phyloP scores from a whole-genome alignment of 1,284 basidiomycete species.

The Malassezia cuniculi region DNA sequence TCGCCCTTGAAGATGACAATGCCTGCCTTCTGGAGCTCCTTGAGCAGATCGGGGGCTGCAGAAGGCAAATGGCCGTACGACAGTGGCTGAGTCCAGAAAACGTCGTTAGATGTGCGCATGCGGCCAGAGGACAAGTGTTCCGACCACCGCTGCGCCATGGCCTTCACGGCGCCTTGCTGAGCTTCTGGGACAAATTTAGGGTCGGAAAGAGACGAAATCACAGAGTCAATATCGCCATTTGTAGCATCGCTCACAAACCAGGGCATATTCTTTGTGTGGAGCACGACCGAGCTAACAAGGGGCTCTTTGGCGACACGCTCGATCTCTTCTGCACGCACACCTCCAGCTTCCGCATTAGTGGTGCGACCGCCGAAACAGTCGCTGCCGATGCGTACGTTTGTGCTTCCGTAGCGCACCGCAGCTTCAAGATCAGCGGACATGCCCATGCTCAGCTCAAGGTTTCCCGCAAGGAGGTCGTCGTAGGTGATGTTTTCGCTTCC shows the following conservation, averaged over 20 bases:
- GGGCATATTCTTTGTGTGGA: slow-evolving; percentile 44
- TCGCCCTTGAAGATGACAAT: slow-evolving; percentile 95
- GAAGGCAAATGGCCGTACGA: slow-evolving; percentile 9
- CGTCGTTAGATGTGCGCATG: slow-evolving; percentile 60
- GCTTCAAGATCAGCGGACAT: slow-evolving; percentile 92
- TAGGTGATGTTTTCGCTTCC: too few relatives aligned
- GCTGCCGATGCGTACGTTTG: slow-evolving; percentile 80
- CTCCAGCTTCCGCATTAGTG: slow-evolving; percentile 5
- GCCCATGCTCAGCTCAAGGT: slow-evolving; percentile 80
- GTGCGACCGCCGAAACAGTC: slow-evolving; percentile 63
- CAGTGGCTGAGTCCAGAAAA: slow-evolving; percentile 44
- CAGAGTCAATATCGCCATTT: too few relatives aligned
- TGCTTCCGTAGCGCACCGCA: slow-evolving; percentile 69
- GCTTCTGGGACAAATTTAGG: slow-evolving; percentile 50
- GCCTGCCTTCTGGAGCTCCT: slow-evolving; percentile 52
- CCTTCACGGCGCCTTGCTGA: slow-evolving; percentile 47
- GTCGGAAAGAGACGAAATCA: slow-evolving; percentile 42
- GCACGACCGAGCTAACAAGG: slow-evolving; percentile 32
- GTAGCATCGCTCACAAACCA: slow-evolving; percentile 44
- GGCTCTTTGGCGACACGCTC: slow-evolving; percentile 11
- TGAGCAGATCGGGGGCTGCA: slow-evolving; percentile 51
- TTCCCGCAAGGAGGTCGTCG: slow-evolving; percentile 46
- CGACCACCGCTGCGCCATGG: slow-evolving; percentile 63
- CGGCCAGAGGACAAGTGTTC: slow-evolving; percentile 57
- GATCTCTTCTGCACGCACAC: slow-evolving; percentile 6